These are phyloP conservation scores for Maudiozyma serrabonitensis DNA, from an alignment of 805 yeast genomes.

Conservation along the genomic window DNA sequence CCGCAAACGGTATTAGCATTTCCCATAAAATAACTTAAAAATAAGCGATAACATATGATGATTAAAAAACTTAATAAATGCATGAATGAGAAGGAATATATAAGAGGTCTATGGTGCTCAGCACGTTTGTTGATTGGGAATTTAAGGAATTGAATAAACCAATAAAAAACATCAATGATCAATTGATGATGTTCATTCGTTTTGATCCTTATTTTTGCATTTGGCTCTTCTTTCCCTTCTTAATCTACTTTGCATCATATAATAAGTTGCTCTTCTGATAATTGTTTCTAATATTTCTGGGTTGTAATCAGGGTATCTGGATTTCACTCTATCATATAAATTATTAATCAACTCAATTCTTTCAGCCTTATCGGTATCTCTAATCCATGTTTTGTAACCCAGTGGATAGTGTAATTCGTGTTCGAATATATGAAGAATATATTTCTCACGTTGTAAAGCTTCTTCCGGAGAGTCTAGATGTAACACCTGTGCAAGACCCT, in stretches of 20 bases:
- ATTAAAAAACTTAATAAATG: not conserved
- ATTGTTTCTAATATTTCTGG: slow-evolving; percentile 48
- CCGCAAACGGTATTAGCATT: no score
- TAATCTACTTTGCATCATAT: slow-evolving; percentile 67
- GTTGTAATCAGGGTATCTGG: slow-evolving; percentile 42
- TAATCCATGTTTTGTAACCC: slow-evolving; percentile 76
- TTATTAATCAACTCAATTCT: slow-evolving; percentile 42
- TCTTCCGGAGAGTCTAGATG: slow-evolving; percentile 41
- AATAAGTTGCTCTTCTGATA: slow-evolving; percentile 72
- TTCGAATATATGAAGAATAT: slow-evolving; percentile 43
- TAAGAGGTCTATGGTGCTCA: not conserved
- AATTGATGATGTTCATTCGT: not conserved
- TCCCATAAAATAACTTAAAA: no score
- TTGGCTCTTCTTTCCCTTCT: slow-evolving; percentile 55
- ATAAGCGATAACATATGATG: no score
- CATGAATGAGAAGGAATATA: not conserved
- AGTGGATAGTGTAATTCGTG: slow-evolving; percentile 57
- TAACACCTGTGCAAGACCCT: slow-evolving; percentile 44
- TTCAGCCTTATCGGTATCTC: slow-evolving; percentile 55
- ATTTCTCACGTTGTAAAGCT: slow-evolving; percentile 46
- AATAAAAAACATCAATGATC: not conserved
- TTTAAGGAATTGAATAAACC: no score
- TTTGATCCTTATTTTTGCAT: slow-evolving; percentile 19
- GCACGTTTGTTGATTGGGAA: no score
- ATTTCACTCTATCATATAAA: slow-evolving; percentile 39